A percentile compares a stretch with the other conserved stretches of the same genome.
phyloP scores from a whole-genome alignment of 1,284 basidiomycete species.

The Leccinum subrobustum region DNA sequence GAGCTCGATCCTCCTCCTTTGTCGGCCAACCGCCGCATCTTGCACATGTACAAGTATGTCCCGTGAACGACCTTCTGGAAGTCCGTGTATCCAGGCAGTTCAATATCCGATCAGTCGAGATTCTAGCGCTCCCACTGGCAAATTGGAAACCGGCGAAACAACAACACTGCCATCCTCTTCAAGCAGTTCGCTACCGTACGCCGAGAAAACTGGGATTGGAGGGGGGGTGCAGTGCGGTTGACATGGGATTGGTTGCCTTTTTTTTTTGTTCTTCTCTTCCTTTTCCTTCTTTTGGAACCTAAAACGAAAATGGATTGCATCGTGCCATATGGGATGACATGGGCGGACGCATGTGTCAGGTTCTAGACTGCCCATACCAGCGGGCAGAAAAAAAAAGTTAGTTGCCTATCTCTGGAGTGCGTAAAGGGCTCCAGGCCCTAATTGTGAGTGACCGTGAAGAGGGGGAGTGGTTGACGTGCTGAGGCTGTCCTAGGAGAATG shows the following conservation, averaged over 20 bases:
- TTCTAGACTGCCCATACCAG: slow-evolving; percentile 11
- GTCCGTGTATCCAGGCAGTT: slow-evolving; percentile 30
- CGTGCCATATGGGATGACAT: slow-evolving; percentile 11
- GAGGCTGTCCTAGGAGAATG: slow-evolving; percentile 30
- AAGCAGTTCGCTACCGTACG: slow-evolving; percentile 10
- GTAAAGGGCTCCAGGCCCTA: slow-evolving; percentile 11
- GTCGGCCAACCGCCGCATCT: slow-evolving; percentile 15
- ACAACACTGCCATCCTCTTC: slow-evolving; percentile 16
- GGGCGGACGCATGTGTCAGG: slow-evolving; percentile 22
- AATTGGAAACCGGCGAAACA: slow-evolving; percentile 8
- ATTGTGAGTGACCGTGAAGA: slow-evolving; percentile 1
- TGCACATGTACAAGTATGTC: slow-evolving; percentile 12
- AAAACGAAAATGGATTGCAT: slow-evolving; percentile 9
- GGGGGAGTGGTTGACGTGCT: neutral
- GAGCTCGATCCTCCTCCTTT: slow-evolving; percentile 18
- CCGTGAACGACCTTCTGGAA: slow-evolving; percentile 29
- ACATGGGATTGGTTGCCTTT: slow-evolving; percentile 4
- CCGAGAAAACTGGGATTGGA: slow-evolving; percentile 5
- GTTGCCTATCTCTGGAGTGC: slow-evolving; percentile 12
- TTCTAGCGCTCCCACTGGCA: slow-evolving; percentile 24
- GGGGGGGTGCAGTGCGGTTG: slow-evolving; percentile 5
- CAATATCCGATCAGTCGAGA: slow-evolving; percentile 36
- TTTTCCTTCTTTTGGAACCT: slow-evolving; percentile 3
- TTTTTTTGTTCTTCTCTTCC: neutral
- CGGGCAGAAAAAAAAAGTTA: neutral